These are phyloP conservation scores for Leccinum longicurvipes DNA, from an alignment of 768 basidiomycete genomes.

Conservation along the genomic window DNA sequence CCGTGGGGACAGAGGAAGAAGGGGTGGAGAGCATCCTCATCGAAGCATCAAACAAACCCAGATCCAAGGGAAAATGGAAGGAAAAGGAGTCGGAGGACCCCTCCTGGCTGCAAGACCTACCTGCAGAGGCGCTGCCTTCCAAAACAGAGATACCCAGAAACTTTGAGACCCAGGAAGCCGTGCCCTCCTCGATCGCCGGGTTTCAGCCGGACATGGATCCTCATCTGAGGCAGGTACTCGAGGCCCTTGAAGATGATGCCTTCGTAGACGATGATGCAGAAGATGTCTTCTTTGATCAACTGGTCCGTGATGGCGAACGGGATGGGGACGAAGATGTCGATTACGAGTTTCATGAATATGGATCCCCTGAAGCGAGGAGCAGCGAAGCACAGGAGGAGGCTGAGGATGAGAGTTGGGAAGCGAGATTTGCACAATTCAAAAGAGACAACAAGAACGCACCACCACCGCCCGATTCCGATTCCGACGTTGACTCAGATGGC, in stretches of 20 bases:
- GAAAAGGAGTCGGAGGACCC: constrained; percentile 34
- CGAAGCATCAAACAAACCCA: constrained; percentile 56
- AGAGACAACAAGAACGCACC: constrained; percentile 35
- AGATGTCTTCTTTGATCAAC: constrained; percentile 73
- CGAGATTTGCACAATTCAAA: constrained; percentile 80
- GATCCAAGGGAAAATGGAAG: constrained; percentile 13
- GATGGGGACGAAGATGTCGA: constrained; percentile 55
- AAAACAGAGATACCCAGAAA: constrained; percentile 68
- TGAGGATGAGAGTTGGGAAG: constrained; percentile 61
- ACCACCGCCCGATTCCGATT: constrained; percentile 43
- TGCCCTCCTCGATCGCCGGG: constrained; percentile 82
- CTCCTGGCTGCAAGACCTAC: constrained; percentile 55
- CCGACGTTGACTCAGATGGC: constrained; percentile 57
- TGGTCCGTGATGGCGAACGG: constrained; percentile 71
- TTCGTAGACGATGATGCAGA: constrained; percentile 78
- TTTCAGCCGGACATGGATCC: constrained; percentile 97
- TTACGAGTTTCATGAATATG: constrained; percentile 64
- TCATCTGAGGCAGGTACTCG: constrained; percentile 85
- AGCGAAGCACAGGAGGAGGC: constrained; percentile 27
- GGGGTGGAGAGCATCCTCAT: constrained; percentile 79
- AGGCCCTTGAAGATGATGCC: constrained; percentile 94
- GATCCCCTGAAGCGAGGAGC: constrained; percentile 17
- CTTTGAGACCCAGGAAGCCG: constrained; percentile 71
- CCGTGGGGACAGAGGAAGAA: constrained; percentile 72
- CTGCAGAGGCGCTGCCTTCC: constrained; percentile 71